Evolutionary conservation across 345 rosid genomes (phyloP), one percentile per base, ranked within the genome.

Genomic region (Camelina sativa): DNA sequence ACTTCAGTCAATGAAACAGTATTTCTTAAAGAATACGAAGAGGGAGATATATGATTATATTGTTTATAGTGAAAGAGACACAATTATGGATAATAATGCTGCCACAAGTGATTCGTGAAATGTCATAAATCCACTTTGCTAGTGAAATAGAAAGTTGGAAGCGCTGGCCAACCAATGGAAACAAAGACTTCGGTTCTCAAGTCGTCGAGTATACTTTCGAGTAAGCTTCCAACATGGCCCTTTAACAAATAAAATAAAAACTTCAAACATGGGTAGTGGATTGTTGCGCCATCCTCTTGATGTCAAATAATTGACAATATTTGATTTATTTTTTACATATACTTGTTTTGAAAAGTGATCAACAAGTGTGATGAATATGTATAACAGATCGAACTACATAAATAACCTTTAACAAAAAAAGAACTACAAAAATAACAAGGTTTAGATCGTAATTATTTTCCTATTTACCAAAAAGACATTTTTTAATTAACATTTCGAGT

Each of bases 281-380:
- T 23, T 61, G 76, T 71, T 71, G 67, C 55, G 56, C 65, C 30
- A 69, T 70, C 74, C 57, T 70, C 65, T 32, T 37, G 8, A 59
- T 60, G 59, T 71, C 59, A 48, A 5, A 46, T 53, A 53, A 5
- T 50, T 15, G 32, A 19, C 16, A 30, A 17, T 46, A 30, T 61
- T 11, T 1, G 7, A 64, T 15, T 10, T 16, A 9, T 8, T 4
- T 16, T 4, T 34, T 25, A 61, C 34, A 13, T 1, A 60, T 38
- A 38, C 16, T 37, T 15, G 50, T 46, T n/a, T 46, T 38, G 12
- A 10, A 38, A 38, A 38, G 43, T 37, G 40, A 37, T 37, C 11
- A 37, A 38, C 11, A 38, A 37, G 41, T 37, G 12, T 37, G 41
- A 37, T 37, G 1, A 37, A 38, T 38, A 9, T 9, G 41, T 38